Conservation (phyloP, 257 asterid genomes). For the Lycium barbarum region DNA sequence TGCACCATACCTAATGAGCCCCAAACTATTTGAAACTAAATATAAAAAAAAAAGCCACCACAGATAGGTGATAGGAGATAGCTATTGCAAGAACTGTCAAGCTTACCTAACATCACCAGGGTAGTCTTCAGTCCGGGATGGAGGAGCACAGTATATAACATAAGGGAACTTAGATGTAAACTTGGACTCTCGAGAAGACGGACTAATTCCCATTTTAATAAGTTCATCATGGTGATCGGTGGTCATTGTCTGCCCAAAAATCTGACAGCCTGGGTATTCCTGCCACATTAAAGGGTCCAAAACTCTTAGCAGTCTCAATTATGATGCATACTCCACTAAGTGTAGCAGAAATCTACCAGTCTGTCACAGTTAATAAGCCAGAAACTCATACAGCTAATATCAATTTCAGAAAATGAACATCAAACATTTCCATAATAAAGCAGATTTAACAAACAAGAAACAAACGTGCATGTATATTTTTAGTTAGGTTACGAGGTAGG, state of each 20-base stretch:
- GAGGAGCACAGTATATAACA: constrained; percentile 96
- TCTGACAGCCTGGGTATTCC: constrained; percentile 83
- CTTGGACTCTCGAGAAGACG: constrained; percentile 63
- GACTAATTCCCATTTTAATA: constrained; percentile 73
- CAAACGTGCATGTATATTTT: constrained; percentile 1
- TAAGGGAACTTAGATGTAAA: constrained; percentile 66
- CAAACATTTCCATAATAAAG: background rate
- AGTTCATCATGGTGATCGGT: constrained; percentile 85
- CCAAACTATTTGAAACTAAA: background rate
- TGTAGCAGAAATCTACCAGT: background rate
- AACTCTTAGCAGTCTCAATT: constrained; percentile 22
- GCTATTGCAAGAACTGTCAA: constrained; percentile 23
- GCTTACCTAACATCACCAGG: constrained; percentile 84
- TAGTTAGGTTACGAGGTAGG: background rate
- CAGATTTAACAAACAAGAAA: constrained; percentile 15
- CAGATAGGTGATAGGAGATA: background rate
- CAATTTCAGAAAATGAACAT: constrained; percentile 9
- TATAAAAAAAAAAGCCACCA: background rate
- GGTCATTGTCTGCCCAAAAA: constrained; percentile 81
- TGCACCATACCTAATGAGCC: background rate
- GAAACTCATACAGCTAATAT: constrained; percentile 13
- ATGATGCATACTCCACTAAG: background rate
- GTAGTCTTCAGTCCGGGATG: constrained; percentile 70
- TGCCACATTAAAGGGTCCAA: constrained; percentile 37
- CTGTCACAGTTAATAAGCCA: background rate